Conservation (phyloP, 169 alveolate genomes). For the Theileria parva region DNA sequence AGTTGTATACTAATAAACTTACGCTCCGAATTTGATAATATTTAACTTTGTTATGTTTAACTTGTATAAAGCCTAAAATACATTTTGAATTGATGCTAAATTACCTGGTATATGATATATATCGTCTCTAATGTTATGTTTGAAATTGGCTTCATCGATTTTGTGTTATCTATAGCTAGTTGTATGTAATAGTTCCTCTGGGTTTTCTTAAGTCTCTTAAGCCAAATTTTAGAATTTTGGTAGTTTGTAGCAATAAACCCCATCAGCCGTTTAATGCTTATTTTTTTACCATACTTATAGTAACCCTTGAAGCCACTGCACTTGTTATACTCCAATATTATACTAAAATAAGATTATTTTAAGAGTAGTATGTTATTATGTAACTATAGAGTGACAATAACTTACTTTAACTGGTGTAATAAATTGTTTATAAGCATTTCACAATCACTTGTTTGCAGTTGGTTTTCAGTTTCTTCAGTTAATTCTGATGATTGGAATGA, state of each 20-base stretch:
- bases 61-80: conserved; percentile 38
- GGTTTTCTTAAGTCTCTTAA: conserved; percentile 94
- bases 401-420: not conserved
- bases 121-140: conserved; percentile 54
- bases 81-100: conserved; percentile 58
- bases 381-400: not conserved
- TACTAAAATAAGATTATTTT: conserved; percentile 13
- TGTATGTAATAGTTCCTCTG: conserved; percentile 94
- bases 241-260: conserved; percentile 97
- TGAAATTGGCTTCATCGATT: conserved; percentile 84
- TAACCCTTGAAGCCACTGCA: conserved; percentile 91
- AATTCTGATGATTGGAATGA: not conserved
- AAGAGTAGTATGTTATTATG: not conserved
- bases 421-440: not conserved
- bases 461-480: not conserved
- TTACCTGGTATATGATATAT: conserved; percentile 84
- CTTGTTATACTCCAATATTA: conserved; percentile 88
- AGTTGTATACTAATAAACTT: conserved; percentile 13
- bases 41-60: conserved; percentile 79
- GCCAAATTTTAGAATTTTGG: conserved; percentile 98
- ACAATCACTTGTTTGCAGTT: not conserved
- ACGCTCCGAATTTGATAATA: conserved; percentile 74
- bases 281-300: conserved; percentile 94
- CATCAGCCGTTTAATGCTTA: conserved; percentile 94
- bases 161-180: conserved; percentile 94